Base-by-base conservation (phyloP, 1,139 yeast species). In the Candida sojae region DNA sequence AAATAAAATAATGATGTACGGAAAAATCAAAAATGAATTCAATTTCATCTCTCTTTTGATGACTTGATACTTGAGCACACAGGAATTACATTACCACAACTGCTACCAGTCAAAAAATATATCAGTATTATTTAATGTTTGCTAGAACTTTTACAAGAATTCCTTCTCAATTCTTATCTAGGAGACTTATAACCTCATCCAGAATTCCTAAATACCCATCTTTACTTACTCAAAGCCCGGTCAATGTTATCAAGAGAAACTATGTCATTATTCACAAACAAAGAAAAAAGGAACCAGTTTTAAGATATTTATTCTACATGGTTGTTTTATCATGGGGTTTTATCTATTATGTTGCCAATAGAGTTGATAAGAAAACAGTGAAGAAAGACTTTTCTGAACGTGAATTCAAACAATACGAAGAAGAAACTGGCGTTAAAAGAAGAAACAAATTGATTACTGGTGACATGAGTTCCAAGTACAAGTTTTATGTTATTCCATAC, bases 401-500 rank as follows among this genome's bases (percentile, higher is more conserved):
- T 48, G 95, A 88, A 57, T 85, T 82, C 71, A 59, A 69, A 38
- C 74, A 72, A 45, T 71, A 72, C 51, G 86, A 82, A 53, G 64
- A 71, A 43, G 58, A 73, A 53, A 70, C 77, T 6, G 83, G 85
- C 3, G 72, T 83, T 56, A 83, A 73, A 59, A 74, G 88, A 62
- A 75, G 85, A 52, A 65, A 70, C 45, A 71, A 78, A 48, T 57
- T 80, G 45, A 72, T 83, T 45, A 52, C 56, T 12, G 58, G 53
- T 30, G 70, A 64, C 21, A 53, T 58, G 45, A 60, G 59, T 45
- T 60, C 62, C 13, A 66, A 67, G 43, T 73, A 71, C 51, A 64
- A 68, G 48, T 71, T 80, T 54, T 75, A 68, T 54, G 73, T 73
- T 6, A 62, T 80, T 25, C 86, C 86, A 4, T 73, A 57, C 51